Evolutionary conservation across 1,284 basidiomycete genomes (phyloP), one percentile per base, ranked within the genome.

Genomic region (Thelephora terrestris): DNA sequence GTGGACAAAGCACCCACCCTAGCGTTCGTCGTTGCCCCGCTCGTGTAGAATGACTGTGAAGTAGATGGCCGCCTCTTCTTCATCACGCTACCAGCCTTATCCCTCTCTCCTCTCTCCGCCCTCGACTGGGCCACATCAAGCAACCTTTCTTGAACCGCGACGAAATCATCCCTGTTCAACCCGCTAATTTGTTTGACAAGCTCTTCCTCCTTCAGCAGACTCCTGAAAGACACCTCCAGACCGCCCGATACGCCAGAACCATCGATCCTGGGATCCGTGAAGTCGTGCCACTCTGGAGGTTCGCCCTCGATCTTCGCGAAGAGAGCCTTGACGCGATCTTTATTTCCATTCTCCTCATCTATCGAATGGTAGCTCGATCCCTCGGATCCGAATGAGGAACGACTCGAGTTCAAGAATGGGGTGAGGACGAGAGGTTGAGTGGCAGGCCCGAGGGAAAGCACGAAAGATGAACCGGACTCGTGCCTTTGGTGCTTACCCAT

Each of bases 351-450:
- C 50, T 64, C 76, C 25, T 69, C 78, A 47, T 86, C 82, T 74
- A 75, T 80, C 3, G 86, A 86, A 60, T 89, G 86, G 62, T 85
- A 90, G 62, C 86, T 89, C 2, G 87, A 90, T 10, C 86, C 85
- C 29, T 71, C 74, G 12, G 85, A 88, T 51, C 80, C 83, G 21
- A 90, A 64, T 5, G 87, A 90, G 9, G 84, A 84, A 24, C 79
- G 74, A 25, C 87, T 89, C 10, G 83, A 84, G 54, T 81, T 87
- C 20, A 72, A 74, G 23, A 83, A 65, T 3, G 83, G 79, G 35
- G 79, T 79, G 48, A 88, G 74, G 16, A 80, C 67, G 43, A 82
- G 69, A 1, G 76, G 71, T 49, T 79, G 73, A 17, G 75, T 71
- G 18, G 21, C 10, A 14, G 73, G 62, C 32, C 67, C 70, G 17